Evolutionary conservation across 495 filamentous ascomycete species (phyloP).

Genomic region (Penicillium mononematosum): DNA sequence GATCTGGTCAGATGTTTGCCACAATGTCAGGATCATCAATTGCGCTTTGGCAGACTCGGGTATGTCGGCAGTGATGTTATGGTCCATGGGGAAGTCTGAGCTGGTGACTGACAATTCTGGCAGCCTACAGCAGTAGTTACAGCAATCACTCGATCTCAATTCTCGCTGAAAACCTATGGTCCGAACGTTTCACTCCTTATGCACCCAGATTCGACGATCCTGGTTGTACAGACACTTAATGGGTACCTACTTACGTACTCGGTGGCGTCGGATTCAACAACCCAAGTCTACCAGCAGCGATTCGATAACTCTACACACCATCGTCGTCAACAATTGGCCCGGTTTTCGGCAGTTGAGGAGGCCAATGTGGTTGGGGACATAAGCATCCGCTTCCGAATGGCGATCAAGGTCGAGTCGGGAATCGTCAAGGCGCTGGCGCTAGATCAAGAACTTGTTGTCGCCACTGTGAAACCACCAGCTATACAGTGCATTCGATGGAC

Average conservation of each 20-base stretch:
- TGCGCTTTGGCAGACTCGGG: conserved; percentile 93
- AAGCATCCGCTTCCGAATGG: conserved; percentile 91
- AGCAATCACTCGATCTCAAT: conserved; percentile 72
- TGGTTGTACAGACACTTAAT: conserved; percentile 84
- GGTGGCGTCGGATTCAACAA: conserved; percentile 76
- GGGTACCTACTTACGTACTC: conserved; percentile 95
- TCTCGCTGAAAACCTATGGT: conserved; percentile 81
- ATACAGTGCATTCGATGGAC: conserved; percentile 96
- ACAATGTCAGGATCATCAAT: conserved; percentile 80
- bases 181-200: conserved; percentile 79
- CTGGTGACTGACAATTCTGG: conserved; percentile 31
- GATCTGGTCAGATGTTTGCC: conserved; percentile 83
- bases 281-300: conserved; percentile 78
- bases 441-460: conserved; percentile 90
- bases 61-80: conserved; percentile 39
- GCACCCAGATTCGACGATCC: conserved; percentile 85
- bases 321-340: conserved; percentile 69
- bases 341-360: conserved; percentile 59
- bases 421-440: conserved; percentile 84
- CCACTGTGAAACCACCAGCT: conserved; percentile 88
- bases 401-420: conserved; percentile 96
- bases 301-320: conserved; percentile 68
- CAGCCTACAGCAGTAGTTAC: conserved; percentile 90
- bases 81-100: background rate
- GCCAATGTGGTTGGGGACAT: conserved; percentile 81